Conservation (phyloP, 208 protist species). For the Trypanosoma scelopori region DNA sequence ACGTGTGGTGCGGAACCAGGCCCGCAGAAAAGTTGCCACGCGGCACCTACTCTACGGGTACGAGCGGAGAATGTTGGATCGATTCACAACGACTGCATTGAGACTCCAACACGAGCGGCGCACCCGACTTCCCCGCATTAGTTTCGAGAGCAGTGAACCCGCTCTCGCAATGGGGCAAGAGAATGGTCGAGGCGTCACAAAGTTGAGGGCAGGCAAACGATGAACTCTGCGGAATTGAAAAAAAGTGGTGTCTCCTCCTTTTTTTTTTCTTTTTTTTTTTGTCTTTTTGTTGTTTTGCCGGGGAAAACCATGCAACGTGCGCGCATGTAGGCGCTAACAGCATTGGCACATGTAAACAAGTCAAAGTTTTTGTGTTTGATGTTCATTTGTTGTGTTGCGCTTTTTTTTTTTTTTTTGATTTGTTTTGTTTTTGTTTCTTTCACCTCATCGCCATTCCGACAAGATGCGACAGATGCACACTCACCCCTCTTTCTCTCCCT, state of each 20-base stretch:
- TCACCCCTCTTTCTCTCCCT: constrained; percentile 10
- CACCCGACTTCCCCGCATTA: constrained; percentile 39
- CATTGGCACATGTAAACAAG: neutral
- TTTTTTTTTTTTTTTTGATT: constrained; percentile 8
- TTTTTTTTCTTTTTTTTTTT: too few relatives aligned
- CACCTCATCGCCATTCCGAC: neutral
- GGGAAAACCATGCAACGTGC: neutral
- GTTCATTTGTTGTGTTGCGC: neutral
- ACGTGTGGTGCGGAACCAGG: constrained; percentile 45
- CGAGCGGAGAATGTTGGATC: constrained; percentile 22
- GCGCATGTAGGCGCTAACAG: neutral
- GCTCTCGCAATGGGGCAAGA: constrained; percentile 36
- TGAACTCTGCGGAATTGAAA: neutral
- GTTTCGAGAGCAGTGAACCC: constrained; percentile 46
- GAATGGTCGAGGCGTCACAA: constrained; percentile 3
- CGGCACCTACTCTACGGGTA: constrained; percentile 77
- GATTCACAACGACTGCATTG: constrained; percentile 37
- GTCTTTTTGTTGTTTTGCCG: neutral
- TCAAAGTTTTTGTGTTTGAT: neutral
- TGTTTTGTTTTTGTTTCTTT: constrained; percentile 12
- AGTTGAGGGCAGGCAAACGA: neutral
- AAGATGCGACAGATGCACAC: neutral
- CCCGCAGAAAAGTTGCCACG: constrained; percentile 4
- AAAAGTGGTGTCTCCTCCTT: too few relatives aligned
- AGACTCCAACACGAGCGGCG: constrained; percentile 45